These are phyloP conservation scores for Trichosporon inkin DNA, from an alignment of 1,284 basidiomycete genomes.

Conservation along the genomic window DNA sequence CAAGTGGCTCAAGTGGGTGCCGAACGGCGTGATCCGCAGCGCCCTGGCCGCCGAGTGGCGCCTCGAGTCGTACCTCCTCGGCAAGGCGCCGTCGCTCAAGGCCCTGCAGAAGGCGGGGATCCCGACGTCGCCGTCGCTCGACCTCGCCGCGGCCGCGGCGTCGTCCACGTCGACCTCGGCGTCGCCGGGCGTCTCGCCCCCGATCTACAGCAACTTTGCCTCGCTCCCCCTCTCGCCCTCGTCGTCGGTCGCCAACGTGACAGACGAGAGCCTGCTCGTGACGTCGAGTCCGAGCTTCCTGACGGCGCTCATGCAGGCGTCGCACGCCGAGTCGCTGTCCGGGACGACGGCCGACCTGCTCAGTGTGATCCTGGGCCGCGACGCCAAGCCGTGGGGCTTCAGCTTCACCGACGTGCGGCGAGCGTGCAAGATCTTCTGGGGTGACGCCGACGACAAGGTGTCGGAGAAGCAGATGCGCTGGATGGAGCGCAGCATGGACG, in stretches of 20 bases:
- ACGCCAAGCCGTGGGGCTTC: constrained; percentile 54
- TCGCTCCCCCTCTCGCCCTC: not conserved
- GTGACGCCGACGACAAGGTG: constrained; percentile 87
- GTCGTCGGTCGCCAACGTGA: not conserved
- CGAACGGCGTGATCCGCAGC: constrained; percentile 85
- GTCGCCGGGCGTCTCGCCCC: not conserved
- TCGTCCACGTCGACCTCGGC: too few species aligned
- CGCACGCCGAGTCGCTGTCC: constrained; percentile 85
- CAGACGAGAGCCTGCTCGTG: not conserved
- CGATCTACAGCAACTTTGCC: constrained; percentile 6
- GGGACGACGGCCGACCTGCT: constrained; percentile 87
- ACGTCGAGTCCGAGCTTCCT: constrained; percentile 41
- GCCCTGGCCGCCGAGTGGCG: constrained; percentile 97
- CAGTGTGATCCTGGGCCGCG: constrained; percentile 76
- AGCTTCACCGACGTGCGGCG: constrained; percentile 63
- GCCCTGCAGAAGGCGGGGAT: constrained; percentile 22
- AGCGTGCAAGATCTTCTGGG: constrained; percentile 85
- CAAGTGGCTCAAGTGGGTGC: constrained; percentile 95
- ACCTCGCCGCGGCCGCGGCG: too few species aligned
- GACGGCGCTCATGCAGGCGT: constrained; percentile 81
- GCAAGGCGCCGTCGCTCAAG: constrained; percentile 72
- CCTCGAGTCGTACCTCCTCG: constrained; percentile 91
- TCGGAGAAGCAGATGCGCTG: constrained; percentile 79
- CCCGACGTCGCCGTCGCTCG: constrained; percentile 14
- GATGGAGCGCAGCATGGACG: constrained; percentile 83